Evolutionary conservation across 345 rosid species (phyloP), one percentile per base, ranked within the genome.

Genomic region (Citrus hindsii): DNA sequence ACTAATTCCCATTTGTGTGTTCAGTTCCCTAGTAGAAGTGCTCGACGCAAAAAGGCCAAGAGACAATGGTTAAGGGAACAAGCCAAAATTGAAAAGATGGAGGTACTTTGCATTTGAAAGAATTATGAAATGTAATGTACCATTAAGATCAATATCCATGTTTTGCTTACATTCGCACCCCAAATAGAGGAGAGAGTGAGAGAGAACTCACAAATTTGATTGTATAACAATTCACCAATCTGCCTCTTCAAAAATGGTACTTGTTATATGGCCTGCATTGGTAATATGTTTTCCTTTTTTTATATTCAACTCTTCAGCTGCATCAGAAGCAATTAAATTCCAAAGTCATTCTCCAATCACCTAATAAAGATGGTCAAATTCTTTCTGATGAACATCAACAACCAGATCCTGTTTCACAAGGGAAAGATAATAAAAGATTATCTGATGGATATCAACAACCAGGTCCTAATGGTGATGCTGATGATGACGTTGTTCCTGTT

Each of bases 1-100:
- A 75, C 67, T 81, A 73, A 24, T 33, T 67, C 65, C 18, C 51
- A n/a, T 63, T 78, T 79, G 70, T 81, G 38, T 84, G 38, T 12
- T 79, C 79, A 92, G 99, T 67, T 79, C 9, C 98, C 95, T 32
- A 93, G 99, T 80, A 85, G 99, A 84, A 97, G 92, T 83, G 93
- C 98, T 81, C 89, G 98, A 2, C 98, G 99, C 68, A 97, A 97
- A 82, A 91, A 92, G 83, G 92, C 92, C 32, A 94, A 88, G 86
- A 89, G 98, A 83, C 89, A 28, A 75, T 90, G 92, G 95, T 83
- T 92, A 82, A 90, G 88, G 86, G 93, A 90, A 81, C 85, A 81
- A 77, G 87, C 77, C 69, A 83, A 83, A 88, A 84, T 85, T 82
- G 94, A 91, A 83, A 89, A 82, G 75, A 81, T 83, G 75, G 86